phyloP scores from a whole-genome alignment of 306 rosid species.

The Dalbergia cultrata region DNA sequence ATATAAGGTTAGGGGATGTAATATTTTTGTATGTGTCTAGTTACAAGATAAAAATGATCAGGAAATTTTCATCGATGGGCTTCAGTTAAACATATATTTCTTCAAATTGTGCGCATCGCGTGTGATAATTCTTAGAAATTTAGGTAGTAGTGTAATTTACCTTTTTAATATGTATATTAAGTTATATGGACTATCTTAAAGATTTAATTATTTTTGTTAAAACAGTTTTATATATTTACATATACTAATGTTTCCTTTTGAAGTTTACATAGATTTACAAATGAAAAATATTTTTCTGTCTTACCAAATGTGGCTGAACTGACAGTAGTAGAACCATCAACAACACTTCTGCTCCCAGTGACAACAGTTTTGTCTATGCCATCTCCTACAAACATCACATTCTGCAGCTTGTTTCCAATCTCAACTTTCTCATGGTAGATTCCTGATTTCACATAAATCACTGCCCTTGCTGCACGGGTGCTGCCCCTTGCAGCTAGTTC shows the following conservation, averaged over 20 bases:
- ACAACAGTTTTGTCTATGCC: conserved; percentile 70
- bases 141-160: too few relatives aligned
- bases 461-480: conserved; percentile 44
- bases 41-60: too few relatives aligned
- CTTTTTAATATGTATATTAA: too few relatives aligned
- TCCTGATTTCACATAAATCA: conserved; percentile 65
- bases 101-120: too few relatives aligned
- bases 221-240: too few relatives aligned
- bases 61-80: too few relatives aligned
- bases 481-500: conserved; percentile 54
- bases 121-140: too few relatives aligned
- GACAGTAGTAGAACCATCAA: conserved; percentile 57
- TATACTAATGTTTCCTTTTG: neutral
- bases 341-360: conserved; percentile 55
- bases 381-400: conserved; percentile 80
- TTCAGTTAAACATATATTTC: too few relatives aligned
- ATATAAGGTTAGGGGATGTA: too few relatives aligned
- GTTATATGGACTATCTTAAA: too few relatives aligned
- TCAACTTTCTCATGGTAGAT: conserved; percentile 67
- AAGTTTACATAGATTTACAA: neutral
- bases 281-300: neutral
- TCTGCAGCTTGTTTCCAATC: conserved; percentile 51
- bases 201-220: too few relatives aligned
- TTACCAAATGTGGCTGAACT: conserved; percentile 77
- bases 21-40: too few relatives aligned